Evolutionary conservation across 345 rosid genomes (phyloP).

Genomic region (Cardamine chenopodiifolia): DNA sequence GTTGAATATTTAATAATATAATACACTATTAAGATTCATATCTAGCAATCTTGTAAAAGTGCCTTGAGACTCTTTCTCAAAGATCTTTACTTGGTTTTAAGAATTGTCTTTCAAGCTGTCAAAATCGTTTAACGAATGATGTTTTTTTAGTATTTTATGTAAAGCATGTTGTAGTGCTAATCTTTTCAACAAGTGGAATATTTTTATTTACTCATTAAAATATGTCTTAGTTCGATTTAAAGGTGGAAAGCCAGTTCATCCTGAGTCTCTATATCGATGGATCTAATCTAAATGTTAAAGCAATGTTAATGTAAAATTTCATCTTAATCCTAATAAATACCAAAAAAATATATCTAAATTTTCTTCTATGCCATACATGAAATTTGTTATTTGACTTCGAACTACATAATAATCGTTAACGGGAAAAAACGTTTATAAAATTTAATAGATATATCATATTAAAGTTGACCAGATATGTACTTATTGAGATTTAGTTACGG

Average conservation of each 20-base stretch:
- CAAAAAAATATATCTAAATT: background rate
- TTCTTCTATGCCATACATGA: background rate
- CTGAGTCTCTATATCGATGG: conserved; percentile 2
- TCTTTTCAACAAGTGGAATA: conserved; percentile 39
- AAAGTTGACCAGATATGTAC: conserved; percentile 38
- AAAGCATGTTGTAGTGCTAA: conserved; percentile 42
- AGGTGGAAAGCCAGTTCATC: conserved; percentile 28
- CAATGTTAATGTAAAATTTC: background rate
- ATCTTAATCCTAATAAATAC: background rate
- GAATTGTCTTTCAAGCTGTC: conserved; percentile 43
- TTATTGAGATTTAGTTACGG: conserved; percentile 37
- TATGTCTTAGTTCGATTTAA: conserved; percentile 24
- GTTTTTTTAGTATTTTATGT: conserved; percentile 14
- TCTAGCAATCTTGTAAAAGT: conserved; percentile 37
- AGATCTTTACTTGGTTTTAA: conserved; percentile 36
- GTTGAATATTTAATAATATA: conserved; percentile 34
- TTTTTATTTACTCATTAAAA: conserved; percentile 21
- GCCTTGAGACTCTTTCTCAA: conserved; percentile 39
- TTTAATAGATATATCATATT: conserved; percentile 18
- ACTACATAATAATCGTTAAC: background rate
- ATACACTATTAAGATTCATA: conserved; percentile 26
- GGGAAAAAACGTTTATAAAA: background rate
- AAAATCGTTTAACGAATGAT: conserved; percentile 28
- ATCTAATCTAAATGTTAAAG: conserved; percentile 21
- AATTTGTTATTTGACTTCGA: background rate